Evolutionary conservation across 2,329 filamentous ascomycete genomes (phyloP).

Genomic region (Cordyceps farinosa): DNA sequence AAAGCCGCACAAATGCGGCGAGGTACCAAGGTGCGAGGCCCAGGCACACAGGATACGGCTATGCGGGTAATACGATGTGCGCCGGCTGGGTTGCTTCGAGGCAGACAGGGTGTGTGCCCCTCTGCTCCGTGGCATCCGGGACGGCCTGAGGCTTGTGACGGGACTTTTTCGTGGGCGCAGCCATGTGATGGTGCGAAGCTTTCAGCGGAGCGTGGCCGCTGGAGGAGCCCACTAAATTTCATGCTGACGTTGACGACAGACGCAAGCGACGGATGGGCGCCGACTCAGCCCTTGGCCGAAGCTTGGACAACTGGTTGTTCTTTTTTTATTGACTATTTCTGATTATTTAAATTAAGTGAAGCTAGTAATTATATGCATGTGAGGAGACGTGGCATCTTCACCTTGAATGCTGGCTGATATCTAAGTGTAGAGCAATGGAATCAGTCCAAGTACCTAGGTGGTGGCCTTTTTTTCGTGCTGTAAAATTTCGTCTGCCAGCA

Average conservation of each 20-base stretch:
- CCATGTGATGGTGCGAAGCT: conserved; percentile 20
- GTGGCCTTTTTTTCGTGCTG: background rate
- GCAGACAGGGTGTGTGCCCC: background rate
- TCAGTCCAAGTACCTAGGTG: background rate
- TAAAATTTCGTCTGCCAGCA: background rate
- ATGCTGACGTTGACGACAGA: conserved; percentile 8
- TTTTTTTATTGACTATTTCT: background rate
- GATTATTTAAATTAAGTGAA: too few species aligned
- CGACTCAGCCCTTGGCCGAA: background rate
- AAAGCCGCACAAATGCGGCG: background rate
- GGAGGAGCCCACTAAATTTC: conserved; percentile 3
- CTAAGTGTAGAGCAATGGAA: too few species aligned
- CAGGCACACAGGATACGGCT: background rate
- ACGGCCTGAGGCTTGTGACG: conserved; percentile 12
- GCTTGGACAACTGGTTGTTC: background rate
- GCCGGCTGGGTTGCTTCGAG: background rate
- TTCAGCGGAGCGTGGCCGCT: background rate
- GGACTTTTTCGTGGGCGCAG: conserved; percentile 21
- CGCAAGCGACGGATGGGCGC: background rate
- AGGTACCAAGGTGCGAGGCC: background rate
- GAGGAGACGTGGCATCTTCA: conserved; percentile 2
- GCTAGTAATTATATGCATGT: background rate
- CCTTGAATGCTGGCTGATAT: background rate
- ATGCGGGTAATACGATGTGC: conserved; percentile 1
- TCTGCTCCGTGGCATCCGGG: conserved; percentile 19